phyloP scores from a whole-genome alignment of 352 stramenopile genomes.

The Phytophthora sp. region DNA sequence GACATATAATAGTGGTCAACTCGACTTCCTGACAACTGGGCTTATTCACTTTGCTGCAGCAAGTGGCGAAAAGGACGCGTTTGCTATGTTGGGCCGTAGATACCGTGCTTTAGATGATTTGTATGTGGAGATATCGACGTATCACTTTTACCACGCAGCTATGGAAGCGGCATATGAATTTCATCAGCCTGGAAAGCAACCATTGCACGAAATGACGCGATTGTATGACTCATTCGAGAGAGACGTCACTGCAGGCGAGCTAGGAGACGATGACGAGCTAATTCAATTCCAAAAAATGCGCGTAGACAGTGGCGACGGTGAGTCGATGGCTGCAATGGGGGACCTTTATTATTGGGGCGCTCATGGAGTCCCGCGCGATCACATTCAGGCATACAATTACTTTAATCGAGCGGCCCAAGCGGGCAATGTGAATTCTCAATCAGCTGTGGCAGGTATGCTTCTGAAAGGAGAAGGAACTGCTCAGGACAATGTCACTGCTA shows the following conservation, averaged over 20 bases:
- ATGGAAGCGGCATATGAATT: slow-evolving; percentile 51
- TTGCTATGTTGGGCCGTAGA: slow-evolving; percentile 56
- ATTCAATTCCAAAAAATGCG: slow-evolving; percentile 88
- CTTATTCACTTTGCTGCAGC: slow-evolving; percentile 60
- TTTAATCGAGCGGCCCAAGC: slow-evolving; percentile 70
- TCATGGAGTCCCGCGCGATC: slow-evolving; percentile 73
- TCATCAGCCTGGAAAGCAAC: slow-evolving; percentile 77
- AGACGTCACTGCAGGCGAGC: slow-evolving; percentile 38
- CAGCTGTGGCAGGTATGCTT: slow-evolving; percentile 84
- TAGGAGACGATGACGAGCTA: slow-evolving; percentile 83
- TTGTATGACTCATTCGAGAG: slow-evolving; percentile 73
- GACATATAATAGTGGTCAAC: neutral
- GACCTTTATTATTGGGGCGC: slow-evolving; percentile 92
- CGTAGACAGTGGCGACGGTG: slow-evolving; percentile 78
- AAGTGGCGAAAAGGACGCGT: slow-evolving; percentile 50
- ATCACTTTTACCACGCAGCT: slow-evolving; percentile 71
- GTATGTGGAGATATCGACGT: slow-evolving; percentile 46
- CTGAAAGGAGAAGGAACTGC: slow-evolving; percentile 84
- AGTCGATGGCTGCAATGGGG: slow-evolving; percentile 84
- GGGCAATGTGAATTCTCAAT: slow-evolving; percentile 63
- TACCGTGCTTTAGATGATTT: slow-evolving; percentile 29
- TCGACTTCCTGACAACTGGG: slow-evolving; percentile 36
- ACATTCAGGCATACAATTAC: slow-evolving; percentile 72
- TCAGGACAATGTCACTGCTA: slow-evolving; percentile 76
- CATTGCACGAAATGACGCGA: slow-evolving; percentile 77